Evolutionary conservation across 2,329 filamentous ascomycete genomes (phyloP), one percentile per base, ranked within the genome.

Genomic region (Annulohypoxylon truncatum): DNA sequence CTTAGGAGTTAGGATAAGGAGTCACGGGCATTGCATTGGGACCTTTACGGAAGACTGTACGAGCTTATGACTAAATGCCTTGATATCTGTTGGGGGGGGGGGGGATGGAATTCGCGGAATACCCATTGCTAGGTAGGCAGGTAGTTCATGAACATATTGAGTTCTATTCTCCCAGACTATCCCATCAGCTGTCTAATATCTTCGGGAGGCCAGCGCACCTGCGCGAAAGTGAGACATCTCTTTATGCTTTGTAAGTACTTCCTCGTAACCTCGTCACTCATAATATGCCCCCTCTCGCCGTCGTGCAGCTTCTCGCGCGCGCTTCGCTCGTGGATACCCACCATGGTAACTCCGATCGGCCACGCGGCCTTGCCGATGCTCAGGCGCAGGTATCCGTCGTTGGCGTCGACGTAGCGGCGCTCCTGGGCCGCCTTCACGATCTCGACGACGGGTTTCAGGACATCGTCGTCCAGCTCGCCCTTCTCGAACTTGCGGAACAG

Each of bases 291-390:
- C 75, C 94, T 91, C 75, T 91, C 89, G 63, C 90, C 91, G 78
- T 96, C 89, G 77, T 98, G 94, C 64, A 99, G 82, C 81, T 99
- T 99, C 81, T 99, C 96, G 68, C 96, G 88, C 18, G 96, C 95
- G 71, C 92, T 96, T 76, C 96, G 89, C 84, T 98, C 96, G 87
- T 99, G 96, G 74, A 99, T 99, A 84, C 96, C 96, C 75, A 99
- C 96, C 96, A 98, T 99, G 78, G 96, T 99, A 38, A 99, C 96
- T 80, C 96, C 96, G 75, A 99, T 99, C 22, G 96, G 96, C 96
- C 96, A 99, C 13, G 96, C 96, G 72, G 94, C 94, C 82, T 97
- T 97, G 70, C 94, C 94, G 75, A 99, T 99, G 77, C 93, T 97
- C 58, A 99, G 84, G 56, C 93, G 87, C 66, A 99, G 83, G 79